Conservation (phyloP, 345 rosid species). For the Luvunga scandens region DNA sequence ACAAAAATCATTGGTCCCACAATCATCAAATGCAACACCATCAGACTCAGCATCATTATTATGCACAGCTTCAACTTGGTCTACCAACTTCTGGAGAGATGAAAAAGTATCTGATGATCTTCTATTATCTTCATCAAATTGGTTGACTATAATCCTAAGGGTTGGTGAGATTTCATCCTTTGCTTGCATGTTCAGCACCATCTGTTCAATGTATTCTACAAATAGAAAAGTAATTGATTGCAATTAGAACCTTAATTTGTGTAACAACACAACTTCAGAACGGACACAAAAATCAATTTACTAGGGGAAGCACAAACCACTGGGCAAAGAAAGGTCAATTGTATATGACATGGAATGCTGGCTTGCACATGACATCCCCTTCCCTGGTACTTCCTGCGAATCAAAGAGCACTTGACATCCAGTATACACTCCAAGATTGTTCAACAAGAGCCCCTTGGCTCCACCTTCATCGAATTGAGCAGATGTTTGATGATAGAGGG, state of each 20-base stretch:
- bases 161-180: conserved; percentile 84
- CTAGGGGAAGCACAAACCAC: conserved; percentile 49
- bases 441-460: conserved; percentile 81
- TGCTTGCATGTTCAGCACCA: conserved; percentile 57
- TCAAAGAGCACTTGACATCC: conserved; percentile 91
- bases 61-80: conserved; percentile 34
- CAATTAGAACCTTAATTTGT: not conserved
- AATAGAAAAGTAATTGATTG: conserved; percentile 17
- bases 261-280: not conserved
- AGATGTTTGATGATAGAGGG: conserved; percentile 93
- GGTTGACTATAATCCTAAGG: conserved; percentile 50
- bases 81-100: conserved; percentile 38
- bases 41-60: conserved; percentile 41
- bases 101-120: conserved; percentile 53
- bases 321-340: conserved; percentile 71
- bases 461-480: conserved; percentile 99
- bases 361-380: conserved; percentile 44
- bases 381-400: conserved; percentile 85
- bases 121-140: conserved; percentile 71
- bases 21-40: conserved; percentile 51
- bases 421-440: conserved; percentile 88
- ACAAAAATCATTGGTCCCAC: conserved; percentile 44
- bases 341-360: conserved; percentile 48
- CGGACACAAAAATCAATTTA: not conserved
- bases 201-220: conserved; percentile 66